These are phyloP conservation scores for Boletus sp. DNA, from an alignment of 768 basidiomycete species.

Conservation along the genomic window DNA sequence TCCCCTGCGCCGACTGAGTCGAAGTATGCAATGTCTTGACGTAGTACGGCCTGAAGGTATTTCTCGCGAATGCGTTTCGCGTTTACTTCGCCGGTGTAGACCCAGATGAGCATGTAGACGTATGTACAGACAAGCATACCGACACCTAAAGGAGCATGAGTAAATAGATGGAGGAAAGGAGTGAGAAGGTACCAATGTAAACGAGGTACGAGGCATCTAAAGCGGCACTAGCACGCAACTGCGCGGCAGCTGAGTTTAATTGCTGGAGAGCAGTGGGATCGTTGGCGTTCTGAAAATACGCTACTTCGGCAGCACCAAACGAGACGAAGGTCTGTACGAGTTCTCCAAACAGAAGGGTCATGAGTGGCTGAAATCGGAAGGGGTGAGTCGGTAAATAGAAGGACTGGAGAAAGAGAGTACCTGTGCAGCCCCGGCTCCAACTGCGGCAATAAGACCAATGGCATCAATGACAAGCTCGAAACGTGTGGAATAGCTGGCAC, in stretches of 20 bases:
- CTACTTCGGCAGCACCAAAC: slow-evolving; percentile 38
- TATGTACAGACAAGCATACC: slow-evolving; percentile 77
- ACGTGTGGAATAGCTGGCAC: slow-evolving; percentile 65
- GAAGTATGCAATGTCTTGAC: slow-evolving; percentile 88
- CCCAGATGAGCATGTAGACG: slow-evolving; percentile 67
- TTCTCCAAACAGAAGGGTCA: slow-evolving; percentile 83
- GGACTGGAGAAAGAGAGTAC: slow-evolving; percentile 33
- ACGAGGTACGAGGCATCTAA: slow-evolving; percentile 63
- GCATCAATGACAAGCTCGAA: slow-evolving; percentile 65
- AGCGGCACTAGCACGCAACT: slow-evolving; percentile 54
- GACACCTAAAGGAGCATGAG: slow-evolving; percentile 45
- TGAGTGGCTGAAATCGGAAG: slow-evolving; percentile 53
- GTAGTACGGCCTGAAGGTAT: slow-evolving; percentile 76
- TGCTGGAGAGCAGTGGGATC: slow-evolving; percentile 32
- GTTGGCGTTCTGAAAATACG: slow-evolving; percentile 24
- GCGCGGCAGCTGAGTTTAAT: slow-evolving; percentile 36
- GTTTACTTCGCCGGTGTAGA: slow-evolving; percentile 78
- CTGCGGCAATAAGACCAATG: slow-evolving; percentile 71
- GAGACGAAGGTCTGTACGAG: slow-evolving; percentile 72
- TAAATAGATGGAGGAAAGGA: background rate
- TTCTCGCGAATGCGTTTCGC: slow-evolving; percentile 81
- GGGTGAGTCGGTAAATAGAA: background rate
- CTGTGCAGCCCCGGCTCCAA: slow-evolving; percentile 79
- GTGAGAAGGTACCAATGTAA: slow-evolving; percentile 52
- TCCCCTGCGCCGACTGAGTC: slow-evolving; percentile 92